Evolutionary conservation across 768 basidiomycete genomes (phyloP).

Genomic region (Lyophyllum shimeji): DNA sequence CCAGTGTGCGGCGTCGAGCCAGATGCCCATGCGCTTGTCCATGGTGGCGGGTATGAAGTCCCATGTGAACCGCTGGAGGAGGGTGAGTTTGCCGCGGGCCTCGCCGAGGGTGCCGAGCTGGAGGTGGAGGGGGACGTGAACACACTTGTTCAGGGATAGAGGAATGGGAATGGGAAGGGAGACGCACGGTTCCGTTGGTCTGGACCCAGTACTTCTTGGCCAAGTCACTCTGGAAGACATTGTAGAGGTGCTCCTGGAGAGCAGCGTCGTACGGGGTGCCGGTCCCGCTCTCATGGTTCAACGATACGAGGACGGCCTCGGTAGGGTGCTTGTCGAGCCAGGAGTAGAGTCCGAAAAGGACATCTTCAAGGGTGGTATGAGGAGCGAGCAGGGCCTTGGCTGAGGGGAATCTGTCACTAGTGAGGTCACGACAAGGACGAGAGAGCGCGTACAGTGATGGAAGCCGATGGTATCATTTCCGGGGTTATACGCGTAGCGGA

Average conservation of each 20-base stretch:
- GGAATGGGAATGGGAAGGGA: not conserved
- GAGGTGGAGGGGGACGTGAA: not conserved
- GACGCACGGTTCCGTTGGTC: slow-evolving; percentile 37
- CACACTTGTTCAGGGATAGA: not conserved
- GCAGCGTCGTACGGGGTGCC: slow-evolving; percentile 42
- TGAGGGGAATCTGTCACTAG: slow-evolving; percentile 8
- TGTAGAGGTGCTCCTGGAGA: slow-evolving; percentile 41
- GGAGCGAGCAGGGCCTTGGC: slow-evolving; percentile 42
- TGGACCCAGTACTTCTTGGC: slow-evolving; percentile 49
- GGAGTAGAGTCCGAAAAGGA: slow-evolving; percentile 49
- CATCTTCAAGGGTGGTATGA: slow-evolving; percentile 47
- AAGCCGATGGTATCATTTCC: slow-evolving; percentile 52
- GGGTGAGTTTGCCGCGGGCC: slow-evolving; percentile 50
- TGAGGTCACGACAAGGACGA: not conserved
- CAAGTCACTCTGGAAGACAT: slow-evolving; percentile 35
- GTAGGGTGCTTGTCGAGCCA: slow-evolving; percentile 54
- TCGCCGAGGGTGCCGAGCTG: slow-evolving; percentile 50
- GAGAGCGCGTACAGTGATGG: slow-evolving; percentile 37
- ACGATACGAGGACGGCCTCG: slow-evolving; percentile 48
- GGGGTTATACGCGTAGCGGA: slow-evolving; percentile 48
- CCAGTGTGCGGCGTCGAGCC: slow-evolving; percentile 43
- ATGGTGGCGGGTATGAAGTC: slow-evolving; percentile 36
- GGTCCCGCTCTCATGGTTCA: slow-evolving; percentile 48
- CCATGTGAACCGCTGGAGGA: slow-evolving; percentile 49
- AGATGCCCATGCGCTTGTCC: slow-evolving; percentile 42